Evolutionary conservation across 805 yeast species (phyloP).

Genomic region (Wickerhamomyces mucosus): DNA sequence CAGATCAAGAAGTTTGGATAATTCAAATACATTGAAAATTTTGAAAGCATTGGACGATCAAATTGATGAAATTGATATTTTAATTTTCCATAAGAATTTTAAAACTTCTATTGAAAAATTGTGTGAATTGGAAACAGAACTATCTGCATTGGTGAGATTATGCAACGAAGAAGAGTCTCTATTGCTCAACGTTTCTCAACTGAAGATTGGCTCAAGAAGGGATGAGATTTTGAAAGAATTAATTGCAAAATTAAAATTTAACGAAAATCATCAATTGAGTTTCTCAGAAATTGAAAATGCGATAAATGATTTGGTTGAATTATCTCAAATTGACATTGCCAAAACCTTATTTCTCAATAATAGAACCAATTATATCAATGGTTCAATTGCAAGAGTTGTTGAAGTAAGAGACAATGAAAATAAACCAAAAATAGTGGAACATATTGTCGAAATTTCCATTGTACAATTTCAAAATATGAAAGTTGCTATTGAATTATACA

Average conservation of each 20-base stretch:
- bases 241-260: constrained; percentile 23
- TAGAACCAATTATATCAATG: constrained; percentile 35
- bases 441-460: constrained; percentile 51
- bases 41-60: constrained; percentile 48
- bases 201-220: constrained; percentile 24
- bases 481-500: constrained; percentile 46
- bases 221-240: constrained; percentile 25
- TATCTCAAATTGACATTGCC: constrained; percentile 40
- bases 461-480: constrained; percentile 53
- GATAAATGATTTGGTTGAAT: constrained; percentile 24
- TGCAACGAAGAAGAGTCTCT: constrained; percentile 20
- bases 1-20: constrained; percentile 43
- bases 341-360: constrained; percentile 37
- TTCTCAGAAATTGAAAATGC: constrained; percentile 15
- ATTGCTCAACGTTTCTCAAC: constrained; percentile 23
- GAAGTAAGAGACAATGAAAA: constrained; percentile 39
- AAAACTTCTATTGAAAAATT: constrained; percentile 29
- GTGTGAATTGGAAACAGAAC: constrained; percentile 9
- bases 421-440: constrained; percentile 32
- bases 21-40: constrained; percentile 30
- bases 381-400: constrained; percentile 37
- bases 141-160: not conserved
- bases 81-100: constrained; percentile 51
- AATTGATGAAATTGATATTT: constrained; percentile 62
- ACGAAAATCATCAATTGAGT: constrained; percentile 18